Conservation (phyloP, 2,329 filamentous ascomycete genomes). For the Fusarium dlaminii region DNA sequence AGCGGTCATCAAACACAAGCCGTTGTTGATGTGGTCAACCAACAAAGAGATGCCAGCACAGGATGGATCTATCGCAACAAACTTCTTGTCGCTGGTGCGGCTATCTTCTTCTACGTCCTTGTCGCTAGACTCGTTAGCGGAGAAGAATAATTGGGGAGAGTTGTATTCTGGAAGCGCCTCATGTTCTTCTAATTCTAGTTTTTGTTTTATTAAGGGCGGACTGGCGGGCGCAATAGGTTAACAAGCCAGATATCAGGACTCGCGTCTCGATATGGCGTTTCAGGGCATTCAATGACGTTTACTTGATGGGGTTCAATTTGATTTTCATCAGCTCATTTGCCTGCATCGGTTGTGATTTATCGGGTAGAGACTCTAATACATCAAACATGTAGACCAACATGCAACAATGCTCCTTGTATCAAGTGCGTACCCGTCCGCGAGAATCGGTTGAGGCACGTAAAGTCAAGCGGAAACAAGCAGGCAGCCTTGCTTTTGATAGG, state of each 20-base stretch:
- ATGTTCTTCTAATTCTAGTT: conserved; percentile 11
- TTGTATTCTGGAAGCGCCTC: conserved; percentile 1
- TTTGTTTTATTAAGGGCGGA: conserved; percentile 17
- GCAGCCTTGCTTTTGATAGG: background rate
- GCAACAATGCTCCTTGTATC: background rate
- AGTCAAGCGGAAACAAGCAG: background rate
- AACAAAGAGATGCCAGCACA: conserved; percentile 80
- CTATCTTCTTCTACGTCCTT: conserved; percentile 84
- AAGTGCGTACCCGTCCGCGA: background rate
- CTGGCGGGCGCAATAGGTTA: conserved; percentile 31
- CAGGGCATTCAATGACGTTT: conserved; percentile 27
- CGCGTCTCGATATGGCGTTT: conserved; percentile 40
- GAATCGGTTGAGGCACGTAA: background rate
- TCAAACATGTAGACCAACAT: conserved; percentile 4
- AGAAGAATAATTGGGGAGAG: conserved; percentile 37
- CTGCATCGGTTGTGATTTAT: conserved; percentile 11
- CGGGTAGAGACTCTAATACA: conserved; percentile 24
- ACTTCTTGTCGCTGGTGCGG: conserved; percentile 73
- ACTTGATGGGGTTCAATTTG: background rate
- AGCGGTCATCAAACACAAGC: conserved; percentile 72
- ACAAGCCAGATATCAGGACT: conserved; percentile 37
- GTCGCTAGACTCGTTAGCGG: conserved; percentile 77
- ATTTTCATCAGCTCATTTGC: background rate
- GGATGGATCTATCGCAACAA: conserved; percentile 86
- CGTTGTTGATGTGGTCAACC: conserved; percentile 80